Percentiles rank a stretch among this genome's conserved stretches.
These are phyloP conservation scores for Talaromyces trachyspermus DNA, from an alignment of 495 filamentous ascomycete species.

Conservation along the genomic window DNA sequence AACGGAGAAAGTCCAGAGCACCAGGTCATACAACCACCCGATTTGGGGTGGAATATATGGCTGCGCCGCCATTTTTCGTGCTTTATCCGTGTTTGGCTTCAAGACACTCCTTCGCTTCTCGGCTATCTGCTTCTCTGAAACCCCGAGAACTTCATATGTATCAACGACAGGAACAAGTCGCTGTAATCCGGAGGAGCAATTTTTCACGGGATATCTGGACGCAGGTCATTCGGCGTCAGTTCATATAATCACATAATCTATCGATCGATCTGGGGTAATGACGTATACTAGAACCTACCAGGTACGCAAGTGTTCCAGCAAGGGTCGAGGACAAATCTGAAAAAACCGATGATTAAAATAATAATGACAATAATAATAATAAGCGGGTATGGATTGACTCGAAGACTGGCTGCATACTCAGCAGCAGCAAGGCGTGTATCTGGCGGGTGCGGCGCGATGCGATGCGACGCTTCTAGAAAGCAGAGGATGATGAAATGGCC, in stretches of 20 bases:
- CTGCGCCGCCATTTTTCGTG: slow-evolving; percentile 21
- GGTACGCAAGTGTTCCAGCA: no score
- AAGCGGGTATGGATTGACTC: background rate
- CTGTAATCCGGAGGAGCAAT: no score
- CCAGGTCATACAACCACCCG: slow-evolving; percentile 71
- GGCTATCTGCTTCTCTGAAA: no score
- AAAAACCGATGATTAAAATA: no score
- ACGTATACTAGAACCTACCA: background rate
- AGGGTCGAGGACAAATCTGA: no score
- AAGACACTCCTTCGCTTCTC: no score
- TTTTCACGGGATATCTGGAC: no score
- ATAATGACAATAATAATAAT: background rate
- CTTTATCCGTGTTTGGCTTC: no score
- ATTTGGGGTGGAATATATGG: slow-evolving; percentile 62
- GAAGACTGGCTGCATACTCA: background rate
- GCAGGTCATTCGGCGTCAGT: background rate
- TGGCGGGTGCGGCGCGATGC: no score
- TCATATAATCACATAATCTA: background rate
- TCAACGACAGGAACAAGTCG: no score
- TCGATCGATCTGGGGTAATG: slow-evolving; percentile 3
- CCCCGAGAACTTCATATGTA: no score
- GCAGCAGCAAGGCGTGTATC: background rate
- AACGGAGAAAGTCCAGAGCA: slow-evolving; percentile 76
- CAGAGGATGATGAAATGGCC: background rate
- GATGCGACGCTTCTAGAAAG: slow-evolving; percentile 4